Evolutionary conservation across 306 rosid genomes (phyloP).

Genomic region (Cucurbita maxima): DNA sequence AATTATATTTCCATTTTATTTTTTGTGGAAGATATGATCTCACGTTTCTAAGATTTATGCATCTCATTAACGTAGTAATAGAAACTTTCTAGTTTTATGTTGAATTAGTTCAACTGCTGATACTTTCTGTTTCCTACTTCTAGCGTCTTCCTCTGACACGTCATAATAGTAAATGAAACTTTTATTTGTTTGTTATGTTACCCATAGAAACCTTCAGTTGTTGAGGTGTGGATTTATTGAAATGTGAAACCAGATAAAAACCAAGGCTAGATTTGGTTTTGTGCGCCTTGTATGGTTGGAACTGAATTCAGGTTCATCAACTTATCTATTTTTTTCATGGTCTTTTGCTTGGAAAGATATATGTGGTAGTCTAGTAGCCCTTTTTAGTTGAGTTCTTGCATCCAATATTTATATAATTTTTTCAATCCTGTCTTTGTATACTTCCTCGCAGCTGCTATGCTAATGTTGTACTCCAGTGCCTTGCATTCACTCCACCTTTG

Average conservation of each 20-base stretch:
- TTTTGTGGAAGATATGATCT: background rate
- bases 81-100: background rate
- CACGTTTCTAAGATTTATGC: background rate
- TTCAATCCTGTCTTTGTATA: background rate
- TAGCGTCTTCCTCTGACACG: background rate
- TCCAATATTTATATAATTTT: background rate
- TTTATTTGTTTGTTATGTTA: background rate
- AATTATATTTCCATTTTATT: background rate
- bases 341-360: background rate
- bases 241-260: background rate
- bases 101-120: background rate
- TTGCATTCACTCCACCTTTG: constrained; percentile 85
- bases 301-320: background rate
- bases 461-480: constrained; percentile 88
- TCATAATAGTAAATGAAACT: background rate
- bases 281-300: background rate
- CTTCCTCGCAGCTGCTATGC: constrained; percentile 71
- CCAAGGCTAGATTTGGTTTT: background rate
- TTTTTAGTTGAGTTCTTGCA: background rate
- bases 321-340: background rate
- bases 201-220: background rate
- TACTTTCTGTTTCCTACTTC: background rate
- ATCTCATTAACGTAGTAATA: background rate
- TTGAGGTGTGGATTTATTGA: background rate
- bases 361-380: background rate